Evolutionary conservation across 2,329 filamentous ascomycete genomes (phyloP), one percentile per base, ranked within the genome.

Genomic region (Colletotrichum salicis): DNA sequence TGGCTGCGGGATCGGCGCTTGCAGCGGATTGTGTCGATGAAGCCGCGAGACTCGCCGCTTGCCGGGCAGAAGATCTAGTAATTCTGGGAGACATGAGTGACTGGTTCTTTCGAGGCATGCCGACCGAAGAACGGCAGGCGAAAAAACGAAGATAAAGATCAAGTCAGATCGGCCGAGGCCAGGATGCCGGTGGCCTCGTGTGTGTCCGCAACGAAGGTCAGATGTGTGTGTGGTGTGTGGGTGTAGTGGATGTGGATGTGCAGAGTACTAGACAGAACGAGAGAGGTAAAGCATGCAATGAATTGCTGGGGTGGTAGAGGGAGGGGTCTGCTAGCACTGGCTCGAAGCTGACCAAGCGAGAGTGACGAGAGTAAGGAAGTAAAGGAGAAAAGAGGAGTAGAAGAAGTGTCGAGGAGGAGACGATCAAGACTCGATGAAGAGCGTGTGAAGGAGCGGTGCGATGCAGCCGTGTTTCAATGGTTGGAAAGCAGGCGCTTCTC

Each of bases 21-120:
- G 84, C 80, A 76, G 81, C 77, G 74, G 82, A 75, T 77, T 82
- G 78, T 74, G 80, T 82, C 58, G 85, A 81, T 78, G 85, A 84
- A 77, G 84, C 85, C 84, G 85, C 84, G 80, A 86, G 86, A 80
- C 83, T 90, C 81, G 94, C 93, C 86, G 94, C 94, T 90, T 94
- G 92, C 88, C 95, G 95, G 86, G 95, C 93, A 84, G 95, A 93
- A 80, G 95, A 96, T 87, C 96, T 94, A 88, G 96, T 98, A 80
- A 96, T 92, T 94, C 95, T 98, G 90, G 91, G 87, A 90, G 94
- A 94, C 95, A 97, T 98, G 91, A 96, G 94, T 92, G 81, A 82
- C 80, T 79, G 75, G 76, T 69, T 78, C 73, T 74, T 67, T 31
- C 51, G 67, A 70, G 63, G 67, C 67, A 72, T 71, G 61, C 57